Percentiles rank a stretch among this genome's conserved stretches.
phyloP scores from a whole-genome alignment of 805 yeast genomes.

The Vanderwaltozyma yarrowii region DNA sequence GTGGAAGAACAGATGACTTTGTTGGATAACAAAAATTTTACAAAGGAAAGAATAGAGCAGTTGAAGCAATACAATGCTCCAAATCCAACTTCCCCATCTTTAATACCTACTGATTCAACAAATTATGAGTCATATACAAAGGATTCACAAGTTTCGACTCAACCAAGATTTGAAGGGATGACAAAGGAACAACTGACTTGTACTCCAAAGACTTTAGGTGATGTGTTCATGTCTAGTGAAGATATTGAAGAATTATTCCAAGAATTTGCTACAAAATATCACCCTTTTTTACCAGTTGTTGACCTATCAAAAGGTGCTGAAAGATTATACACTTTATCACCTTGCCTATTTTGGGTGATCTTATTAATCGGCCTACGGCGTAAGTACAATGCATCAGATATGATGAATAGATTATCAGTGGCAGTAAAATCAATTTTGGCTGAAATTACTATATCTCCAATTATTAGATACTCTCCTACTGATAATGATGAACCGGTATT shows the following conservation, averaged over 20 bases:
- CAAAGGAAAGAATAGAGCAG: constrained; percentile 16
- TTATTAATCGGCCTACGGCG: constrained; percentile 77
- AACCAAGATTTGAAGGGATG: neutral
- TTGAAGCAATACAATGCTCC: neutral
- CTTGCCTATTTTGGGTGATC: constrained; percentile 88
- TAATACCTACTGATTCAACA: neutral
- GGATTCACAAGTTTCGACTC: neutral
- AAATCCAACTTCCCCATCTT: neutral
- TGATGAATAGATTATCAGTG: constrained; percentile 57
- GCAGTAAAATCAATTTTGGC: constrained; percentile 68
- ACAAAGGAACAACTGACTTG: constrained; percentile 38
- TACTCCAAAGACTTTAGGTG: constrained; percentile 62
- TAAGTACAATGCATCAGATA: constrained; percentile 29
- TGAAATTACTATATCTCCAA: constrained; percentile 84
- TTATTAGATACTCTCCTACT: constrained; percentile 70
- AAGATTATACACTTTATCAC: constrained; percentile 64
- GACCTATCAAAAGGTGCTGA: constrained; percentile 79
- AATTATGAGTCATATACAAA: neutral
- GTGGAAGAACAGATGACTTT: constrained; percentile 19
- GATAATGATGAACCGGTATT: constrained; percentile 73
- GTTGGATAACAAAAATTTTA: constrained; percentile 22
- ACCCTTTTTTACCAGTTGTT: constrained; percentile 79
- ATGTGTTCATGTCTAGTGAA: constrained; percentile 45
- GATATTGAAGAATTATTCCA: constrained; percentile 52
- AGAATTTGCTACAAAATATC: constrained; percentile 71